Conservation (phyloP, 2,329 filamentous ascomycete genomes). For the Trichoderma breve region DNA sequence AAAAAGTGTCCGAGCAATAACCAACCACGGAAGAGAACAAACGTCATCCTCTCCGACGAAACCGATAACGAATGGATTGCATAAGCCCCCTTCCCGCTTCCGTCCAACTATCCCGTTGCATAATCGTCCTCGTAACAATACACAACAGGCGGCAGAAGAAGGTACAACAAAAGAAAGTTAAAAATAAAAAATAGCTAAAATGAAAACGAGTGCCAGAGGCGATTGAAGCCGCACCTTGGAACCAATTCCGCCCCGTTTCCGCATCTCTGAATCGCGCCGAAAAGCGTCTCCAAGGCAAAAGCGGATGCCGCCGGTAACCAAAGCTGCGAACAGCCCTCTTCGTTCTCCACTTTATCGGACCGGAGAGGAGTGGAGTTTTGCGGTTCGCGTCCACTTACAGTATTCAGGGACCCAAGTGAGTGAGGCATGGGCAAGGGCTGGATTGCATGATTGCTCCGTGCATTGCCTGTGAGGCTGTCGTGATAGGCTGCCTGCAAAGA, state of each 20-base stretch:
- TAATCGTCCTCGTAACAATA: background rate
- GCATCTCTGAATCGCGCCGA: background rate
- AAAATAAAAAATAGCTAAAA: background rate
- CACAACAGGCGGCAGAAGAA: background rate
- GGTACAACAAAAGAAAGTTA: background rate
- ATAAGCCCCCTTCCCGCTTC: background rate
- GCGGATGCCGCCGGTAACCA: slow-evolving; percentile 20
- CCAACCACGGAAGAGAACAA: background rate
- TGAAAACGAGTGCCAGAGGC: background rate
- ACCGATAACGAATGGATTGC: background rate
- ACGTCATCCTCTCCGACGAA: background rate
- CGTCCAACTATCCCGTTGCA: background rate
- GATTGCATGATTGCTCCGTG: background rate
- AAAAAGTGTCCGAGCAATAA: background rate
- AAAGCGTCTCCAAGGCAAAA: background rate
- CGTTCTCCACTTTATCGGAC: slow-evolving; percentile 17
- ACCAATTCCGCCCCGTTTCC: slow-evolving; percentile 20
- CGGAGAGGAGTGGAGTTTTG: slow-evolving; percentile 7
- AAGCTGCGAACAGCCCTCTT: background rate
- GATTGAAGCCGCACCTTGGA: slow-evolving; percentile 20
- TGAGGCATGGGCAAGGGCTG: background rate
- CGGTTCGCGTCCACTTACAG: background rate
- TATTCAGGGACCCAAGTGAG: background rate
- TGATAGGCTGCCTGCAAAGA: background rate
- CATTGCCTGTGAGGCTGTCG: background rate